phyloP scores from a whole-genome alignment of 805 yeast genomes.

The Candida ovalis region DNA sequence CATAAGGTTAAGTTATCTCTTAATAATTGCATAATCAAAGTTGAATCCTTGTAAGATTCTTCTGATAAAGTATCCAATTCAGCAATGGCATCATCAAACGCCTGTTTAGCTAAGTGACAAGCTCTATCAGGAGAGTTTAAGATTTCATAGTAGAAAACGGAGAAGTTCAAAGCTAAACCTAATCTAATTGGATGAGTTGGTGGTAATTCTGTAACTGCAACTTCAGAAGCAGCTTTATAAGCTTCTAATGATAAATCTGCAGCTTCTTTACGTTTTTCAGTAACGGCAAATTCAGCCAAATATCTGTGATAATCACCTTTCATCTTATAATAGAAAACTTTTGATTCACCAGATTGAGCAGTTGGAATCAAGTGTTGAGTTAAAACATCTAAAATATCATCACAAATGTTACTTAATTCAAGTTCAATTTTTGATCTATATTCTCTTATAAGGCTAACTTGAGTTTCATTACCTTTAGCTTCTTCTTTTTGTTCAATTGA shows the following conservation, averaged over 20 bases:
- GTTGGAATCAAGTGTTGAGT: constrained; percentile 87
- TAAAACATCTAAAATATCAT: constrained; percentile 85
- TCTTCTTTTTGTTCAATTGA: constrained; percentile 98
- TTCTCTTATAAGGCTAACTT: constrained; percentile 84
- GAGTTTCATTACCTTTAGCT: constrained; percentile 89
- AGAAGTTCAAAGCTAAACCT: constrained; percentile 96
- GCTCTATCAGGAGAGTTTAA: constrained; percentile 98
- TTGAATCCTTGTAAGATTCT: constrained; percentile 97
- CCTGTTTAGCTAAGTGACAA: constrained; percentile 97
- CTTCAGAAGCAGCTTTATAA: constrained; percentile 92
- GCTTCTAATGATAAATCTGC: constrained; percentile 92
- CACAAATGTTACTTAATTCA: constrained; percentile 90
- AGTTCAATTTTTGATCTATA: constrained; percentile 93
- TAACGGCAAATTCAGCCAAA: constrained; percentile 92
- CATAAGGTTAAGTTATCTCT: constrained; percentile 98
- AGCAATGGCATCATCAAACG: constrained; percentile 98
- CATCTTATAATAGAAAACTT: constrained; percentile 98
- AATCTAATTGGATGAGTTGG: constrained; percentile 99
- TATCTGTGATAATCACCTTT: constrained; percentile 99
- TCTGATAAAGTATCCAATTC: constrained; percentile 96
- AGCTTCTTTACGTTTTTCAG: constrained; percentile 88
- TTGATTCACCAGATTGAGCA: constrained; percentile 95
- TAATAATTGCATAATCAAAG: constrained; percentile 97
- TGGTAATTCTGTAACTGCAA: constrained; percentile 93
- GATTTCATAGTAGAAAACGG: constrained; percentile 97